Percentiles rank a stretch among this genome's conserved stretches.
Conservation (phyloP, 1,139 yeast species). For the Saccharomyces hybrid region DNA sequence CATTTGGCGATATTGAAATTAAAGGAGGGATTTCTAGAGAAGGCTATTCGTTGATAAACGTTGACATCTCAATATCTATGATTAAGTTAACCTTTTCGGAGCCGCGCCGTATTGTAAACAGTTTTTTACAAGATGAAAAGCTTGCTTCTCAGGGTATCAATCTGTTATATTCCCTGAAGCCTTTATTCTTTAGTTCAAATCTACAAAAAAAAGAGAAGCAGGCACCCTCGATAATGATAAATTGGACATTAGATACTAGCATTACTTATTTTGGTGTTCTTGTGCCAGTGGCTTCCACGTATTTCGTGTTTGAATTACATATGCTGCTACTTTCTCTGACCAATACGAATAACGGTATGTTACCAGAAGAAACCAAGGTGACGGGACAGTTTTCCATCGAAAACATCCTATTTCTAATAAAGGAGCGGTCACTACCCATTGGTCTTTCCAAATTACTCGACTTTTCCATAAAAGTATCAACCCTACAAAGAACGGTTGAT, state of each 20-base stretch:
- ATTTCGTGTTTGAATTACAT: constrained; percentile 27
- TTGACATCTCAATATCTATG: constrained; percentile 18
- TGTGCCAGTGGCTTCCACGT: constrained; percentile 24
- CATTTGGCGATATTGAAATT: constrained; percentile 19
- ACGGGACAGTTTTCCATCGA: constrained; percentile 23
- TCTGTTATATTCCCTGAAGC: constrained; percentile 10
- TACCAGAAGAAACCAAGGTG: constrained; percentile 7
- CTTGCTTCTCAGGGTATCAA: constrained; percentile 19
- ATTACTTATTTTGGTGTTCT: constrained; percentile 26
- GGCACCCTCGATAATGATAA: constrained; percentile 1
- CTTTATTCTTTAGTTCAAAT: constrained; percentile 5
- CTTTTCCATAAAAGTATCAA: constrained; percentile 28
- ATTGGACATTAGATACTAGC: constrained; percentile 18
- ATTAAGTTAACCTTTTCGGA: constrained; percentile 26
- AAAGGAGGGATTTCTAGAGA: constrained; percentile 9
- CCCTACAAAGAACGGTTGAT: constrained; percentile 27
- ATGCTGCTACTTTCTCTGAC: constrained; percentile 15
- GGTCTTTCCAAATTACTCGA: constrained; percentile 38
- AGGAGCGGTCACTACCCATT: constrained; percentile 25
- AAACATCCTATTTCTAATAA: constrained; percentile 25
- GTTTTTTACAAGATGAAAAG: constrained; percentile 24
- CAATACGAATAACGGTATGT: constrained; percentile 9
- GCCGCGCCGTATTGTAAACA: constrained; percentile 21
- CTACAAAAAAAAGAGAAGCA: background rate
- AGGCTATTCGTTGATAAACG: constrained; percentile 7